Conservation (phyloP, 208 protist species). For the Chromosphaera perkinsii region DNA sequence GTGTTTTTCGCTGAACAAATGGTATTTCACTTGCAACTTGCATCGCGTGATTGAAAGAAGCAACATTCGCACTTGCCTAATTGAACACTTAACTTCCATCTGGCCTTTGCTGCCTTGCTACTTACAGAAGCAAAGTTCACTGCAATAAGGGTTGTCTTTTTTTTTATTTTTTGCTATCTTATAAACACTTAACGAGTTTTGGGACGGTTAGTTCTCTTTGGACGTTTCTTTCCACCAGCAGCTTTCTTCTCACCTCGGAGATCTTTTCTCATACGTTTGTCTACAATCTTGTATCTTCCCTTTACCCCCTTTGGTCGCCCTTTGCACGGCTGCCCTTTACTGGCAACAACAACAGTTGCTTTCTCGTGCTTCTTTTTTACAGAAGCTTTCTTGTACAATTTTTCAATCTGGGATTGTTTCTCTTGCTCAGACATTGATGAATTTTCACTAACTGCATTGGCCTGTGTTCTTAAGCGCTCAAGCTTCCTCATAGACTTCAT, state of each 20-base stretch:
- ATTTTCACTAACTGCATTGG: constrained; percentile 7
- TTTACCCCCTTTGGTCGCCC: constrained; percentile 11
- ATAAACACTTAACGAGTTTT: too few relatives aligned
- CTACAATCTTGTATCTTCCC: constrained; percentile 39
- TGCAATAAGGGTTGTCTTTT: too few relatives aligned
- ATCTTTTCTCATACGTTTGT: constrained; percentile 28
- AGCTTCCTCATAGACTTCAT: constrained; percentile 70
- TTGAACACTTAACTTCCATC: too few relatives aligned
- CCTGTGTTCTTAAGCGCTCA: constrained; percentile 60
- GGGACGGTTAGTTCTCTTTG: too few relatives aligned
- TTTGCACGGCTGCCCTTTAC: constrained; percentile 5
- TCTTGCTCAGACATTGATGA: neutral
- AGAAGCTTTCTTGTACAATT: constrained; percentile 12
- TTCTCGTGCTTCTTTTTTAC: neutral
- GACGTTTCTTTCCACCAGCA: neutral
- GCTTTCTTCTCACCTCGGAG: neutral
- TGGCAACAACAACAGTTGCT: constrained; percentile 6
- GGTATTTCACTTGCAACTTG: too few relatives aligned
- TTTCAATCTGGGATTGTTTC: constrained; percentile 11
- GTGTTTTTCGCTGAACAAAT: too few relatives aligned
- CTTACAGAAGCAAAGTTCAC: too few relatives aligned
- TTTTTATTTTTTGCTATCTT: too few relatives aligned
- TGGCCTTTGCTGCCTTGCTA: too few relatives aligned
- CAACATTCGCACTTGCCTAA: too few relatives aligned
- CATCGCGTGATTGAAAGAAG: too few relatives aligned